These are phyloP conservation scores for Kluyveromyces aestuarii DNA, from an alignment of 805 yeast genomes.

Conservation along the genomic window DNA sequence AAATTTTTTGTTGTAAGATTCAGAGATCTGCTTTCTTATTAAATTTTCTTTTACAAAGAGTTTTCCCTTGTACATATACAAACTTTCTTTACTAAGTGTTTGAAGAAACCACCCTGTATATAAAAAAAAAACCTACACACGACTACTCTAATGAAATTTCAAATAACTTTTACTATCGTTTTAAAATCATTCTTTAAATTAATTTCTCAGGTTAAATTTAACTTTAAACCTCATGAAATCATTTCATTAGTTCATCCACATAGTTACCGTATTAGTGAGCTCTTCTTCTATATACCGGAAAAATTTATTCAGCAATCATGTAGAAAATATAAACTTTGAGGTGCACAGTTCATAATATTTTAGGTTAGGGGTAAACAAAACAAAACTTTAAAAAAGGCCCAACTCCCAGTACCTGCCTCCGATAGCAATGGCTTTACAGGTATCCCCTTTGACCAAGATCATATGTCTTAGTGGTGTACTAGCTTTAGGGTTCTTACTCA, in stretches of 20 bases:
- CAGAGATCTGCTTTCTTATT: background rate
- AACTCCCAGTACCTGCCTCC: background rate
- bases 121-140: background rate
- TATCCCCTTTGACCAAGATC: conserved; percentile 28
- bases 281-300: no score
- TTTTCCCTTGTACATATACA: conserved; percentile 1
- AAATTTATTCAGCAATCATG: no score
- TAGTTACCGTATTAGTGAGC: no score
- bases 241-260: no score
- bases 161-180: background rate
- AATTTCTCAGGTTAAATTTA: no score
- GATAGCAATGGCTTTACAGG: conserved; percentile 20
- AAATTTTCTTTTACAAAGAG: background rate
- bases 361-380: background rate
- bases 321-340: background rate
- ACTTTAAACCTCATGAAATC: no score
- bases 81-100: background rate
- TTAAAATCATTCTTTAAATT: background rate
- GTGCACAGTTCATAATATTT: no score
- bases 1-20: background rate
- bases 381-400: background rate
- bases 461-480: conserved; percentile 39
- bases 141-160: background rate
- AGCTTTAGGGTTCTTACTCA: conserved; percentile 83
- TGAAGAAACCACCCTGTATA: conserved; percentile 2